Evolutionary conservation across 352 stramenopile species (phyloP).

Genomic region (Phytophthora pini): DNA sequence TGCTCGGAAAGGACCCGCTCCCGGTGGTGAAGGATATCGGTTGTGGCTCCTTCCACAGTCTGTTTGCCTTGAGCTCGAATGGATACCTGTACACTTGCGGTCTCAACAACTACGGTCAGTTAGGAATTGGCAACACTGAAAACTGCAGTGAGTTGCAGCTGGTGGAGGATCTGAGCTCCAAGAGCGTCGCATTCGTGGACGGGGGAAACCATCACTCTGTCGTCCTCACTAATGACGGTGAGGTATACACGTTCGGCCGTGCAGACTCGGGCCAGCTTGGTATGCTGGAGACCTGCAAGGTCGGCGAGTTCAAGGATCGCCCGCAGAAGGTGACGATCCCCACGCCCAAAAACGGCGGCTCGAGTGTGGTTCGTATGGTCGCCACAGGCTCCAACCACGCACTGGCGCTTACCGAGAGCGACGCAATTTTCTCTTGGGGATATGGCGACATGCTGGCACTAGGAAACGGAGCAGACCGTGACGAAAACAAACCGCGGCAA

Average conservation of each 20-base stretch:
- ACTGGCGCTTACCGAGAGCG: constrained; percentile 76
- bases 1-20: constrained; percentile 55
- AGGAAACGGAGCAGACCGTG: constrained; percentile 84
- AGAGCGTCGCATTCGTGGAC: constrained; percentile 81
- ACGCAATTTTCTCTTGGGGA: constrained; percentile 90
- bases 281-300: constrained; percentile 70
- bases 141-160: constrained; percentile 76
- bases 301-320: constrained; percentile 81
- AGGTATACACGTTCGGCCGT: constrained; percentile 93
- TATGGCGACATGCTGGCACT: constrained; percentile 94
- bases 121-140: constrained; percentile 92
- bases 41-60: constrained; percentile 89
- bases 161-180: constrained; percentile 70
- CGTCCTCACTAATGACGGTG: constrained; percentile 87
- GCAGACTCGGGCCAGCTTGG: constrained; percentile 95
- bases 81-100: constrained; percentile 92
- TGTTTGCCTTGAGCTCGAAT: constrained; percentile 69
- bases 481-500: constrained; percentile 73
- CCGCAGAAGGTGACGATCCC: constrained; percentile 75
- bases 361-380: constrained; percentile 52
- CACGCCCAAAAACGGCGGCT: constrained; percentile 31
- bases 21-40: constrained; percentile 82
- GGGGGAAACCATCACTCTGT: constrained; percentile 94
- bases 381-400: constrained; percentile 89
- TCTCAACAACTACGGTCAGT: constrained; percentile 97